Conservation (phyloP, 1,139 yeast genomes). For the Hemisphaericaspora subhashii region DNA sequence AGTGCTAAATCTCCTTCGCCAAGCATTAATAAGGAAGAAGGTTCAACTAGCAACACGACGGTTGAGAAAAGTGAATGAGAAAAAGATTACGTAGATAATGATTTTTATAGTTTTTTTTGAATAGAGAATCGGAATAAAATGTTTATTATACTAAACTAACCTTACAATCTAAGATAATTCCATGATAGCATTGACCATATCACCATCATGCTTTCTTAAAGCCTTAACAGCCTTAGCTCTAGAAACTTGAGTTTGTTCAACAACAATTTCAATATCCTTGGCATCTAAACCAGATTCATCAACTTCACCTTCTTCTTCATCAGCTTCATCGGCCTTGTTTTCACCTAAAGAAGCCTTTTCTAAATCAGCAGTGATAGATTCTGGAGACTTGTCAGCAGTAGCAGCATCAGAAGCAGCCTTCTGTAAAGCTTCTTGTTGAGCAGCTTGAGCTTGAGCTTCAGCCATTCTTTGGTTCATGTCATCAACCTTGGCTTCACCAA, state of each 20-base stretch:
- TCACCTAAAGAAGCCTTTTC: conserved; percentile 70
- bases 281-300: conserved; percentile 80
- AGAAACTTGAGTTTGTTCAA: conserved; percentile 87
- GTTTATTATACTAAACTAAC: not conserved
- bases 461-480: conserved; percentile 81
- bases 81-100: not conserved
- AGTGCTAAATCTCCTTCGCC: too few relatives aligned
- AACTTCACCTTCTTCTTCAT: conserved; percentile 65
- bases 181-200: conserved; percentile 95
- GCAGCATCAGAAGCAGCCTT: conserved; percentile 47
- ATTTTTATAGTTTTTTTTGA: not conserved
- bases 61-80: not conserved
- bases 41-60: not conserved
- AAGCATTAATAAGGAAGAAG: too few relatives aligned
- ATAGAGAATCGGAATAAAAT: not conserved
- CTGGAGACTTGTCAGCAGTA: conserved; percentile 56
- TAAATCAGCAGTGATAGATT: conserved; percentile 86
- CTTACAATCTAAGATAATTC: conserved; percentile 54
- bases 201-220: conserved; percentile 84
- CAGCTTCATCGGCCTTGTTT: conserved; percentile 33
- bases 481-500: conserved; percentile 97
- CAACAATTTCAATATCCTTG: conserved; percentile 77
- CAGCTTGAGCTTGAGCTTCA: conserved; percentile 52
- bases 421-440: conserved; percentile 63
- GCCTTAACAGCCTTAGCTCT: conserved; percentile 91